Evolutionary conservation across 2,329 filamentous ascomycete species (phyloP), one percentile per base, ranked within the genome.

Genomic region (Colletotrichum lentis): DNA sequence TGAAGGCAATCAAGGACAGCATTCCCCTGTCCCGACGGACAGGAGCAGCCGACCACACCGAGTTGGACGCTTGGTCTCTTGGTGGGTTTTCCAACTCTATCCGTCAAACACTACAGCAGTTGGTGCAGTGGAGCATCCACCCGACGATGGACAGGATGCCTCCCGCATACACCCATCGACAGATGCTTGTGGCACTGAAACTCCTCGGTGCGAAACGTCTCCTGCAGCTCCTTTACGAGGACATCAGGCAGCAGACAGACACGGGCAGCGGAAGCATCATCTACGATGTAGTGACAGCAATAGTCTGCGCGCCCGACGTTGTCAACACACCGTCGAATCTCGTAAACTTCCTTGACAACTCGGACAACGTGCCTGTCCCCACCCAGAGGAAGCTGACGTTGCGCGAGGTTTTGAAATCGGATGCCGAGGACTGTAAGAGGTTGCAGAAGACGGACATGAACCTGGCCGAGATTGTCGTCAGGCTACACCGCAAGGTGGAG

Each of bases 81-180:
- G 86, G 83, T 46, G 90, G 89, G 0, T 77, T 93, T 3, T 77
- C 81, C 0, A 82, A 83, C 1, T 83, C 85, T 0, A 75, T 94
- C 43, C 86, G 87, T 49, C 84, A 87, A 62, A 88, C 86, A 0
- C 80, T 93, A 1, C 85, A 88, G 62, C 83, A 81, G 1, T 84
- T 94, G 5, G 83, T 90, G 2, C 83, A 88, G 56, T 95, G 92
- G 92, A 87, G 85, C 39, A 78, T 88, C 46, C 84, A 88, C 58
- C 84, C 86, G 0, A 80, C 80, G 5, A 77, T 85, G 43, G 87
- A 85, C 65, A 80, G 80, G 39, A 86, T 86, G 80, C 86, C 87
- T 1, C 83, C 91, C 0, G 83, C 85, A 12, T 95, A 94, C 76
- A 92, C 90, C 0, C 91, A 94, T 74, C 87, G 90, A 5, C 89